Conservation (phyloP, 2,329 filamentous ascomycete species). For the Penicillium sp. region DNA sequence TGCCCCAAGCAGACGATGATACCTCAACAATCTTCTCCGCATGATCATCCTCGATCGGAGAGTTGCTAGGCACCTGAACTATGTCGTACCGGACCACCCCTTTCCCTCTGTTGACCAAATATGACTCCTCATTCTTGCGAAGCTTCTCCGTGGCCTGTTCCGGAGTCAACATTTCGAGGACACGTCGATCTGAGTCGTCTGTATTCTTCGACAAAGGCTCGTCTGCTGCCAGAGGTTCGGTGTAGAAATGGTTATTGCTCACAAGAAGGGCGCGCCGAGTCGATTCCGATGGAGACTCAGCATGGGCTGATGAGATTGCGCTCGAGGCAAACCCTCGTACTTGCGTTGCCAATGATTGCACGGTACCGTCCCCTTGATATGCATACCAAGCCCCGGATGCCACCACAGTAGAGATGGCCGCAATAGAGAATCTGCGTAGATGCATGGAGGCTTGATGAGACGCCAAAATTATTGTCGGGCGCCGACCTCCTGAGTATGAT, state of each 20-base stretch:
- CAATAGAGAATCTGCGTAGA: slow-evolving; percentile 44
- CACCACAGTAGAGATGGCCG: slow-evolving; percentile 43
- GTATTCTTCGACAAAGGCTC: slow-evolving; percentile 83
- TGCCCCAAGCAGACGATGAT: slow-evolving; percentile 54
- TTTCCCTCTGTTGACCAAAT: slow-evolving; percentile 77
- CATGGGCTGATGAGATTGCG: slow-evolving; percentile 23
- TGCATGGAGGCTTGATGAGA: slow-evolving; percentile 44
- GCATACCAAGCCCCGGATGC: slow-evolving; percentile 47
- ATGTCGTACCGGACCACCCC: slow-evolving; percentile 93
- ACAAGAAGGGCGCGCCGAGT: slow-evolving; percentile 69
- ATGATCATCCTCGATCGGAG: slow-evolving; percentile 97
- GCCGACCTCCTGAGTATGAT: slow-evolving; percentile 29
- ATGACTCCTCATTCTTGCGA: slow-evolving; percentile 84
- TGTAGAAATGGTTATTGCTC: slow-evolving; percentile 83
- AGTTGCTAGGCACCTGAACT: slow-evolving; percentile 90
- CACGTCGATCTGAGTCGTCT: slow-evolving; percentile 74
- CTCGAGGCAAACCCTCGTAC: slow-evolving; percentile 21
- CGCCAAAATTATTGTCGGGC: slow-evolving; percentile 30
- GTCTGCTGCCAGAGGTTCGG: slow-evolving; percentile 76
- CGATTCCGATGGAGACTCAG: slow-evolving; percentile 47
- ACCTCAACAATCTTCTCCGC: slow-evolving; percentile 97
- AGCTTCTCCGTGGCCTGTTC: slow-evolving; percentile 90
- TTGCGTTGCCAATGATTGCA: slow-evolving; percentile 21
- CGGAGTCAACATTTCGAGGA: slow-evolving; percentile 92
- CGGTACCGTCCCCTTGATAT: slow-evolving; percentile 37